A percentile compares a stretch with the other conserved stretches of the same genome.
These are phyloP conservation scores for Wickerhamiella slavikovae DNA, from an alignment of 805 yeast genomes.

Conservation along the genomic window DNA sequence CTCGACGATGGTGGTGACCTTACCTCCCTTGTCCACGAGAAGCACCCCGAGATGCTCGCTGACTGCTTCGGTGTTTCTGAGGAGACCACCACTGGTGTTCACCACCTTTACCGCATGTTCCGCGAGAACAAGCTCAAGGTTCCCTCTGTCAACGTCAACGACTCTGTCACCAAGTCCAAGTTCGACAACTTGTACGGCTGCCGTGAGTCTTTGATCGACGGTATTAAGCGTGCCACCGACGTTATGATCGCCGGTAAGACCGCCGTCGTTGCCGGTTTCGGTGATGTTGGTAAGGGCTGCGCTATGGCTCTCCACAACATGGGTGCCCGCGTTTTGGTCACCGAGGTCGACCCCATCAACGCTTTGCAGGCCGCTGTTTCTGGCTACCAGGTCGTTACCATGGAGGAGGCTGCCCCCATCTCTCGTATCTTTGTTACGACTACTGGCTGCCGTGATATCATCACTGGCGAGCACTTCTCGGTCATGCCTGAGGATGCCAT, in stretches of 20 bases:
- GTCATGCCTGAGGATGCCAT: constrained; percentile 98
- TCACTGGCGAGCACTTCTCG: constrained; percentile 69
- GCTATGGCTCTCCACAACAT: constrained; percentile 95
- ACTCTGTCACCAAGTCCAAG: constrained; percentile 96
- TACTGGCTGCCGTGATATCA: constrained; percentile 98
- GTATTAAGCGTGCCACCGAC: constrained; percentile 99
- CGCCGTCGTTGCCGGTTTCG: constrained; percentile 97
- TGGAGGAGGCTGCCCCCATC: constrained; percentile 76
- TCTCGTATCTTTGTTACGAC: constrained; percentile 99
- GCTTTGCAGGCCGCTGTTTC: constrained; percentile 99
- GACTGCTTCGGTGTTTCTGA: constrained; percentile 92
- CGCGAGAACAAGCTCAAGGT: constrained; percentile 78
- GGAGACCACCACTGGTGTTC: constrained; percentile 99
- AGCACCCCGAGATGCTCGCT: constrained; percentile 92
- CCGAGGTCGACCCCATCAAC: constrained; percentile 97
- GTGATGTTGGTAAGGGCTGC: constrained; percentile 99
- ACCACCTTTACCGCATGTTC: constrained; percentile 92
- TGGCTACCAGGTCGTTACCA: constrained; percentile 91
- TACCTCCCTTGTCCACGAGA: constrained; percentile 89
- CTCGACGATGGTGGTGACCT: constrained; percentile 99
- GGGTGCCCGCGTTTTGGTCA: constrained; percentile 97
- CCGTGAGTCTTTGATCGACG: constrained; percentile 96
- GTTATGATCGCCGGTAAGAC: constrained; percentile 99
- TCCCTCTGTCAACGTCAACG: constrained; percentile 98
- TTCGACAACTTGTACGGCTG: constrained; percentile 99